These are phyloP conservation scores for Phytophthora syringae DNA, from an alignment of 352 stramenopile genomes.

Conservation along the genomic window DNA sequence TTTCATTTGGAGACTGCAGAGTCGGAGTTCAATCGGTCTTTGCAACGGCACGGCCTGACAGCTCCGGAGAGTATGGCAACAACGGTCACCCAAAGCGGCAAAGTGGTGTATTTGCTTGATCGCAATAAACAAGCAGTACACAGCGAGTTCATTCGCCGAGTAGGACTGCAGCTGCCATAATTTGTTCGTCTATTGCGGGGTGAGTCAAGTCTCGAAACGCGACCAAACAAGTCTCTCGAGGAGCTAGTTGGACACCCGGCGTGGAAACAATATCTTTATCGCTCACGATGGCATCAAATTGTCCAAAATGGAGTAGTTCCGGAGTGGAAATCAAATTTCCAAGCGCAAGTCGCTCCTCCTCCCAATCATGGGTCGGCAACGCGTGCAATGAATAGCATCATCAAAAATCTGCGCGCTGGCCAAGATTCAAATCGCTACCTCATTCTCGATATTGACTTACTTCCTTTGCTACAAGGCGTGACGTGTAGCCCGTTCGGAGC, in stretches of 20 bases:
- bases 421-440: slow-evolving; percentile 22
- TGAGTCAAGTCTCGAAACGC: neutral
- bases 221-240: slow-evolving; percentile 17
- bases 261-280: slow-evolving; percentile 11
- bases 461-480: neutral
- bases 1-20: no score
- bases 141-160: slow-evolving; percentile 6
- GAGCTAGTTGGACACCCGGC: neutral
- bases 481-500: slow-evolving; percentile 24
- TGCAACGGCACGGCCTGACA: no score
- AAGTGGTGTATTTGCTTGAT: neutral
- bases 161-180: slow-evolving; percentile 4
- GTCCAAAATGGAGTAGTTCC: slow-evolving; percentile 3
- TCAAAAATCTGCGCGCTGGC: slow-evolving; percentile 16
- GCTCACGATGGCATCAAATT: neutral
- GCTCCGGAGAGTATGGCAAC: neutral
- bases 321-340: slow-evolving; percentile 1
- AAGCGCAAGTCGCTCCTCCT: neutral
- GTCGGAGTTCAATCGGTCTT: no score
- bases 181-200: slow-evolving; percentile 8
- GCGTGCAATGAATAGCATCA: slow-evolving; percentile 11
- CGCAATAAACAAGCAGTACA: slow-evolving; percentile 10
- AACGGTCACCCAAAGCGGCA: neutral
- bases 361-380: slow-evolving; percentile 14
- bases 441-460: slow-evolving; percentile 17